Evolutionary conservation across 345 rosid genomes (phyloP).

Genomic region (Eutrema japonicum): DNA sequence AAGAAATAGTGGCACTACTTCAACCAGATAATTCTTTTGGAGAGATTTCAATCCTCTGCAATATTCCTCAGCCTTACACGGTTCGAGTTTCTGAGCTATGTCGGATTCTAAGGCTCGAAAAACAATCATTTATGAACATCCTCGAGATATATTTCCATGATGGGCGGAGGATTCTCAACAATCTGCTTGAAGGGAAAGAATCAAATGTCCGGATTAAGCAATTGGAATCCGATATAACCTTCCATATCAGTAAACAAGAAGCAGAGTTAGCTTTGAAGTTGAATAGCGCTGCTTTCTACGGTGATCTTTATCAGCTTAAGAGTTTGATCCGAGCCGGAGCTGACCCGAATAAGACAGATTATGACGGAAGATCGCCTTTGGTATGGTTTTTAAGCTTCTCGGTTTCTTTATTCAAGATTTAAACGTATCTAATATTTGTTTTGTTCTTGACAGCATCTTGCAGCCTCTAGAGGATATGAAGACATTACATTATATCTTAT

Average conservation of each 20-base stretch:
- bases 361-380: constrained; percentile 84
- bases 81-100: constrained; percentile 64
- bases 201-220: constrained; percentile 53
- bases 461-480: constrained; percentile 76
- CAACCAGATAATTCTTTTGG: constrained; percentile 66
- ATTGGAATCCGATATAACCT: constrained; percentile 64
- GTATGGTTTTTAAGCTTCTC: constrained; percentile 45
- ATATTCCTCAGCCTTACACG: constrained; percentile 63
- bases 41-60: constrained; percentile 74
- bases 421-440: constrained; percentile 23
- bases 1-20: constrained; percentile 63
- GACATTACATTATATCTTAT: constrained; percentile 66
- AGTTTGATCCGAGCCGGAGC: constrained; percentile 68
- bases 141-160: constrained; percentile 71
- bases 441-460: constrained; percentile 64
- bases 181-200: constrained; percentile 76
- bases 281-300: constrained; percentile 67
- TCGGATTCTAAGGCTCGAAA: constrained; percentile 69
- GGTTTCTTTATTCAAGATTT: neutral
- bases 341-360: constrained; percentile 70
- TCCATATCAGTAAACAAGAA: constrained; percentile 74
- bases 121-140: constrained; percentile 67
- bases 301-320: constrained; percentile 70
- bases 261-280: constrained; percentile 66
- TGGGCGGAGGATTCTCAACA: constrained; percentile 71